phyloP scores from a whole-genome alignment of 2,329 filamentous ascomycete genomes.

The Alternaria novae-zelandiae region DNA sequence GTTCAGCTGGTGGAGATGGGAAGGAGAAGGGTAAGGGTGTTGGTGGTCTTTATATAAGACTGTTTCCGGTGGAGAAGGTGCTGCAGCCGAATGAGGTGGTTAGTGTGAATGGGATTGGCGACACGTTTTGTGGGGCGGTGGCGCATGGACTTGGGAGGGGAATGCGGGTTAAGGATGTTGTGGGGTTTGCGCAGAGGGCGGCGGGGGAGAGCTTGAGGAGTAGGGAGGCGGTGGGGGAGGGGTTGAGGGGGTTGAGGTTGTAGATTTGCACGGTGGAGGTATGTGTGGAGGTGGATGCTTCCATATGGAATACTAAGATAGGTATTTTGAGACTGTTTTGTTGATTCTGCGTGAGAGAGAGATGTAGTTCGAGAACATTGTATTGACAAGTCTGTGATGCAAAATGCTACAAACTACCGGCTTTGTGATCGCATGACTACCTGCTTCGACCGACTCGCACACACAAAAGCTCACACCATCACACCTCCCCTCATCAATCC shows the following conservation, averaged over 20 bases:
- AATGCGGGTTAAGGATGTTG: constrained; percentile 64
- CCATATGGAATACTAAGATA: no score
- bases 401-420: no score
- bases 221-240: constrained; percentile 71
- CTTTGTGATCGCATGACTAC: no score
- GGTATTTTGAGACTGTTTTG: no score
- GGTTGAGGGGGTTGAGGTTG: constrained; percentile 49
- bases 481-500: no score
- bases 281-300: no score
- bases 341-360: no score
- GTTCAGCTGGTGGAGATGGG: constrained; percentile 48
- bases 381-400: no score
- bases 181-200: constrained; percentile 82
- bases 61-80: constrained; percentile 69
- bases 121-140: constrained; percentile 87
- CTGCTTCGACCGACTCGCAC: no score
- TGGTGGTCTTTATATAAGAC: constrained; percentile 81
- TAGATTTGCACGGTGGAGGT: no score
- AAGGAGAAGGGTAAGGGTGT: constrained; percentile 54
- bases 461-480: no score
- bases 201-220: constrained; percentile 81
- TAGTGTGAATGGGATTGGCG: constrained; percentile 92
- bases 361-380: no score
- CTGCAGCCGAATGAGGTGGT: constrained; percentile 70
- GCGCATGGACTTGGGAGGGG: constrained; percentile 74